Conservation (phyloP, 2,329 filamentous ascomycete genomes). For the Purpureocillium takamizusanense region DNA sequence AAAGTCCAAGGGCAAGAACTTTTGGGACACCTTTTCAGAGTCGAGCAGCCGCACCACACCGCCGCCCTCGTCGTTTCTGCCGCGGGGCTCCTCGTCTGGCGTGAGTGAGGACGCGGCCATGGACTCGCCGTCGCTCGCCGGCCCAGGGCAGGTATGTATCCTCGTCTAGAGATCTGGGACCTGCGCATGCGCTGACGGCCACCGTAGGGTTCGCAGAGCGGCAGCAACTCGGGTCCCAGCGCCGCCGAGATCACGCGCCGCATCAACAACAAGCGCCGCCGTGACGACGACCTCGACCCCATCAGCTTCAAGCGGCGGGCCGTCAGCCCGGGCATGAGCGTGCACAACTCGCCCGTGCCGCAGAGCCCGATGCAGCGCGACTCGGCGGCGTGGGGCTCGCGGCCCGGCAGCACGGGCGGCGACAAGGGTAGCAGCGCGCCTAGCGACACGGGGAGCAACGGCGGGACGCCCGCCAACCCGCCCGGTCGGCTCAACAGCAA, state of each 20-base stretch:
- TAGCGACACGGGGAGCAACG: conserved; percentile 37
- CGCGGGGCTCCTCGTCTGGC: conserved; percentile 48
- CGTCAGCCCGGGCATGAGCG: conserved; percentile 84
- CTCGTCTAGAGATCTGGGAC: no score
- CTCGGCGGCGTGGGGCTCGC: conserved; percentile 60
- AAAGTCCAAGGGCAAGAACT: conserved; percentile 60
- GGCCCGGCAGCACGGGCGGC: conserved; percentile 53
- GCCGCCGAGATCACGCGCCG: conserved; percentile 70
- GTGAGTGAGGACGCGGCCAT: conserved; percentile 64
- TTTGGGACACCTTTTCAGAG: conserved; percentile 72
- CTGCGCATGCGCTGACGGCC: conserved; percentile 3
- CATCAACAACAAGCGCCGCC: conserved; percentile 71
- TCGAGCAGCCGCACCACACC: conserved; percentile 54
- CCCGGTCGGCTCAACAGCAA: conserved; percentile 40
- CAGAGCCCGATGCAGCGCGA: conserved; percentile 76
- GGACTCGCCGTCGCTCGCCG: conserved; percentile 52
- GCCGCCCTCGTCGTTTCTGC: conserved; percentile 54
- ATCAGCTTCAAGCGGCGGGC: conserved; percentile 83
- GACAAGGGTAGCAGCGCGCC: conserved; percentile 43
- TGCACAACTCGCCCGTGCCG: conserved; percentile 80
- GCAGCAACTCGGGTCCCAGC: conserved; percentile 42
- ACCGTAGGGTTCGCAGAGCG: conserved; percentile 16
- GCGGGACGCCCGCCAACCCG: conserved; percentile 17
- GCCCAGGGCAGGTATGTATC: no score
- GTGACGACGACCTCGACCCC: conserved; percentile 86